These are phyloP conservation scores for Pseudocercospora cruenta DNA, from an alignment of 2,329 filamentous ascomycete species.

Conservation along the genomic window DNA sequence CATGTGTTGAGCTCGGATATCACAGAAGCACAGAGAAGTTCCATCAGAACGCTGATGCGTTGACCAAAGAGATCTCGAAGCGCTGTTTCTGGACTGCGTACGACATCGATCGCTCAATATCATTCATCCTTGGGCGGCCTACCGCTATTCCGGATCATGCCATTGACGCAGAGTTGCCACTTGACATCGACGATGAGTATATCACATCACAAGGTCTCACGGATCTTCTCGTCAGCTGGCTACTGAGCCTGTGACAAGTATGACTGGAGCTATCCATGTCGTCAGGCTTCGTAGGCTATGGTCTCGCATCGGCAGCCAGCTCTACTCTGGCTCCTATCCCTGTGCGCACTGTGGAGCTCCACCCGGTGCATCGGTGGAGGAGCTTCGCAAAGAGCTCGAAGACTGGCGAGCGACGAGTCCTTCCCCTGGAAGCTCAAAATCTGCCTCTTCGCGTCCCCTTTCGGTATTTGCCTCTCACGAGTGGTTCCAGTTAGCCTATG, in stretches of 20 bases:
- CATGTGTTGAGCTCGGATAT: constrained; percentile 44
- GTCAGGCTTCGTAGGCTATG: constrained; percentile 34
- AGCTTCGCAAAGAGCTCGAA: constrained; percentile 31
- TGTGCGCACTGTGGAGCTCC: neutral
- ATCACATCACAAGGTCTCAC: neutral
- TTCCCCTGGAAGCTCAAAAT: neutral
- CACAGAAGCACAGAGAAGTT: constrained; percentile 36
- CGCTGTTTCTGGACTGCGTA: constrained; percentile 42
- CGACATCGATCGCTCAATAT: constrained; percentile 39
- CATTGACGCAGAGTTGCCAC: constrained; percentile 36
- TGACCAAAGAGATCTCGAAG: constrained; percentile 38
- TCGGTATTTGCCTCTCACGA: constrained; percentile 43
- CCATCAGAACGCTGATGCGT: constrained; percentile 16
- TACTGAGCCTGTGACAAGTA: constrained; percentile 26
- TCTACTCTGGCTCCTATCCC: constrained; percentile 19
- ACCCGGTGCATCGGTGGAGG: constrained; percentile 27
- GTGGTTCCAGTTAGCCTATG: constrained; percentile 47
- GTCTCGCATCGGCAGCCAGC: constrained; percentile 29
- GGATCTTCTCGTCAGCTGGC: neutral
- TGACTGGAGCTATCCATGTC: constrained; percentile 35
- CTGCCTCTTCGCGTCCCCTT: constrained; percentile 8
- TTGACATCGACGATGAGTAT: constrained; percentile 20
- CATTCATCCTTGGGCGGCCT: constrained; percentile 40
- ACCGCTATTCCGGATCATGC: constrained; percentile 33
- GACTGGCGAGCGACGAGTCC: constrained; percentile 27